Evolutionary conservation across 2,329 filamentous ascomycete species (phyloP), one percentile per base, ranked within the genome.

Genomic region (Alternaria burnsii): DNA sequence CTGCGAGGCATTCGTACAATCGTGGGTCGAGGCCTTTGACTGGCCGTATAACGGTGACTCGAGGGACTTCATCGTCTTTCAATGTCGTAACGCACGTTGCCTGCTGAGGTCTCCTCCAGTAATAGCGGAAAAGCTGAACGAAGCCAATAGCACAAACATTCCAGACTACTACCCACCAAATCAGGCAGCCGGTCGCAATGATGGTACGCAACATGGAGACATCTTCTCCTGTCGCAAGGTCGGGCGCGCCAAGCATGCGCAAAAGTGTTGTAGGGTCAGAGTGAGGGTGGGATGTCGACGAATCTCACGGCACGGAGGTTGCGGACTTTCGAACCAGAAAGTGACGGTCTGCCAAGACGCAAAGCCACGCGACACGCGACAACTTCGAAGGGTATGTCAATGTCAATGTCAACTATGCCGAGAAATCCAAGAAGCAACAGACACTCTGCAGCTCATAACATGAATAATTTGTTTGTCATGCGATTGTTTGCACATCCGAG

Each of bases 1-100:
- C 91, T 30, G 91, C 91, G 41, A 99, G 89, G 74, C 95, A 98
- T 73, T 97, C 92, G 83, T 97, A 97, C 24, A 98, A 88, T 66
- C 89, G 87, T 4, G 93, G 91, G 77, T 98, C 95, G 57, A 97
- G 85, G 62, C 94, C 95, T 80, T 97, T 98, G 66, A 97, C 90
- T 0, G 95, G 96, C 3, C 95, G 91, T 68, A 99, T 93, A 62
- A 97, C 86, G 32, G 95, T 98, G 71, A 99, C 86, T 80, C 92
- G 89, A 16, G 94, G 94, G 3, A 93, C 83, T 40, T 88, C 80
- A 28, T 71, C 65, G 55, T 70, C 66, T 8, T 78, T 69, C 16
- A 79, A 64, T 58, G 61, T 61, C 2, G 76, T 75, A 20, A 80
- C 74, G 78, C 74, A 82, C 58, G 74, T 66, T 20, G 84, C 81